Conservation (phyloP, 805 yeast species). For the Wickerhamiella allomyrinae region DNA sequence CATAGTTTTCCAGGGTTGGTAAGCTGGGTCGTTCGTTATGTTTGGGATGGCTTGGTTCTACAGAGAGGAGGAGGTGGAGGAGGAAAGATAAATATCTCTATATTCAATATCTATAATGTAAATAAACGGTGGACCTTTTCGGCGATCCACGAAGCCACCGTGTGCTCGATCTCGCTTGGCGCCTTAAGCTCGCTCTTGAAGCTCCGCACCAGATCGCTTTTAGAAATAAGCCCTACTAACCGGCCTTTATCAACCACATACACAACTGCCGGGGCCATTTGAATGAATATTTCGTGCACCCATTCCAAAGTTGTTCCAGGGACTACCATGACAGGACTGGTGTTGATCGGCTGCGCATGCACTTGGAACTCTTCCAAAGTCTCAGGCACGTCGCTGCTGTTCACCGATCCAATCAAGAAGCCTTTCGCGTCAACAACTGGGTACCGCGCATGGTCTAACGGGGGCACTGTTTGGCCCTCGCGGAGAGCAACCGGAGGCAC, state of each 20-base stretch:
- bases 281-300: slow-evolving; percentile 53
- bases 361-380: neutral
- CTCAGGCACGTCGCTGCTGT: neutral
- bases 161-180: neutral
- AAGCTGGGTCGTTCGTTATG: neutral
- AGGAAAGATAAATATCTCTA: too few species aligned
- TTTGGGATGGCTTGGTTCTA: too few species aligned
- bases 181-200: slow-evolving; percentile 21
- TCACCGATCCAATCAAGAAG: slow-evolving; percentile 22
- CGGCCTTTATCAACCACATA: slow-evolving; percentile 48
- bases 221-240: slow-evolving; percentile 59
- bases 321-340: slow-evolving; percentile 49
- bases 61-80: too few species aligned
- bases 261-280: slow-evolving; percentile 66
- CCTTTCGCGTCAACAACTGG: slow-evolving; percentile 26
- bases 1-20: neutral
- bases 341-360: slow-evolving; percentile 12
- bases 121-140: neutral
- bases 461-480: slow-evolving; percentile 15
- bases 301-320: slow-evolving; percentile 42
- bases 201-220: slow-evolving; percentile 59
- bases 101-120: neutral
- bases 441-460: slow-evolving; percentile 20
- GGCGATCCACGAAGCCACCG: neutral
- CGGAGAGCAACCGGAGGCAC: slow-evolving; percentile 23